phyloP scores from a whole-genome alignment of 148 eudicot species.

The Persicaria maculosa region DNA sequence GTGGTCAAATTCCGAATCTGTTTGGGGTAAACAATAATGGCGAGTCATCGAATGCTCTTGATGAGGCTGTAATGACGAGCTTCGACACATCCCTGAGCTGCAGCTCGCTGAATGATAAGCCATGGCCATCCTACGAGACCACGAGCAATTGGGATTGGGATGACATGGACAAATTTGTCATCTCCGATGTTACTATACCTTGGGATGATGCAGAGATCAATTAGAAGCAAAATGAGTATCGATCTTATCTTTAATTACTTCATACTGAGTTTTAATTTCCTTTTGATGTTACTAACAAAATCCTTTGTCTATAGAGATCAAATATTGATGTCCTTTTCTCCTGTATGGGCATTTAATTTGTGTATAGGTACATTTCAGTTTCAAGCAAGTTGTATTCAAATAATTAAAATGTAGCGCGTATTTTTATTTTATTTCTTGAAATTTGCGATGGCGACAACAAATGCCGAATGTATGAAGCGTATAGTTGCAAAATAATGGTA shows the following conservation, averaged over 20 bases:
- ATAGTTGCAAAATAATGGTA: background rate
- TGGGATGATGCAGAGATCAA: conserved; percentile 16
- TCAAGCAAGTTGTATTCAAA: background rate
- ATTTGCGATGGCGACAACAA: background rate
- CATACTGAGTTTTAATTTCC: background rate
- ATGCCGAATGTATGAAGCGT: too few relatives aligned
- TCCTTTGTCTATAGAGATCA: background rate
- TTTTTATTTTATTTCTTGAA: too few relatives aligned
- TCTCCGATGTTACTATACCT: conserved; percentile 21
- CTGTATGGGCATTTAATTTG: background rate
- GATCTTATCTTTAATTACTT: too few relatives aligned
- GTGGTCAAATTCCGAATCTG: background rate
- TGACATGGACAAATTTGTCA: conserved; percentile 40
- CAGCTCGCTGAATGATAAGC: conserved; percentile 16
- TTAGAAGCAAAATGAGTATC: background rate
- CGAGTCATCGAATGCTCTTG: background rate
- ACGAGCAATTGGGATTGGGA: conserved; percentile 55
- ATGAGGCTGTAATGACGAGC: background rate
- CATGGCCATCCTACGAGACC: conserved; percentile 18
- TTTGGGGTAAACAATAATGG: background rate
- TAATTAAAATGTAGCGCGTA: background rate
- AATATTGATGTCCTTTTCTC: background rate
- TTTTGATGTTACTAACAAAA: background rate
- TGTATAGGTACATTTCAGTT: conserved; percentile 1
- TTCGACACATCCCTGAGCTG: background rate